phyloP scores from a whole-genome alignment of 106 monocot species.

The Triglochin maritima region DNA sequence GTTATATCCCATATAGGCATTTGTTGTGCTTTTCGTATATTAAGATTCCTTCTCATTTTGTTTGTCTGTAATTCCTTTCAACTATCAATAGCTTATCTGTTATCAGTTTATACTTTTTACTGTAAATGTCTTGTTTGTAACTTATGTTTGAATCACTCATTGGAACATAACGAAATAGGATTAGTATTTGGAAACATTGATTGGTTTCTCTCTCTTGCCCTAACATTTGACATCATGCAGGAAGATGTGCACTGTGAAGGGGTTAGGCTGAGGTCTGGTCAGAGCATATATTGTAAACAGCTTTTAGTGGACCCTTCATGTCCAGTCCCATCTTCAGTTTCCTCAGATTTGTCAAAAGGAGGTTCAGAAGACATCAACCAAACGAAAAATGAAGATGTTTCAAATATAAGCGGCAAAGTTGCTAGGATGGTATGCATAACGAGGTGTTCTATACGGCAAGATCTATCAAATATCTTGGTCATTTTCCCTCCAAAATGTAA shows the following conservation, averaged over 20 bases:
- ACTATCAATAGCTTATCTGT: no score
- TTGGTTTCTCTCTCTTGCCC: no score
- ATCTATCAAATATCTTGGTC: conserved; percentile 55
- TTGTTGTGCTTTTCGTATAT: not conserved
- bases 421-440: conserved; percentile 63
- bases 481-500: conserved; percentile 86
- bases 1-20: not conserved
- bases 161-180: not conserved
- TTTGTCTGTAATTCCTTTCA: no score
- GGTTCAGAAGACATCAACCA: not conserved
- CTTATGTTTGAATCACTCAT: not conserved
- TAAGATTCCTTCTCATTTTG: no score
- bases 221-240: conserved; percentile 14
- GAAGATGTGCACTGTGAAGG: conserved; percentile 44
- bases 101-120: not conserved
- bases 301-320: conserved; percentile 56
- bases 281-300: conserved; percentile 55
- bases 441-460: conserved; percentile 28
- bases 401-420: conserved; percentile 24
- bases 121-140: not conserved
- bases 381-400: conserved; percentile 5
- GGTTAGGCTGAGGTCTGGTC: conserved; percentile 65
- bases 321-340: conserved; percentile 22
- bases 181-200: not conserved
- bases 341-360: not conserved